These are phyloP conservation scores for Galerina sulciceps DNA, from an alignment of 768 basidiomycete genomes.

Conservation along the genomic window DNA sequence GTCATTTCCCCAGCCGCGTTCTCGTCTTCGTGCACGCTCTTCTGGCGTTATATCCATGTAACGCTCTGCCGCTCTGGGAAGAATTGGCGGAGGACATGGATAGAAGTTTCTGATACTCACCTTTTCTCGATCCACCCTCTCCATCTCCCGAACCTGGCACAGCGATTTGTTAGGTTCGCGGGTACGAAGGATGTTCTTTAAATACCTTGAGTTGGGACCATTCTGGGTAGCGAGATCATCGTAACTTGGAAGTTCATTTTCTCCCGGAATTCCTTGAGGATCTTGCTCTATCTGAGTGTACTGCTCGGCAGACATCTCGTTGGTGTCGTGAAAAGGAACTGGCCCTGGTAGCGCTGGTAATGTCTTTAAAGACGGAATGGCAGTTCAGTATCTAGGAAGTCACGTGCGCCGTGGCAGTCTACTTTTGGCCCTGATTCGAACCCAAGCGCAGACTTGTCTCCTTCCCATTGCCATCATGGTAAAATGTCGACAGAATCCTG, in stretches of 20 bases:
- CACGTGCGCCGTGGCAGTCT: slow-evolving; percentile 23
- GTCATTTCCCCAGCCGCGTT: slow-evolving; percentile 73
- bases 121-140: slow-evolving; percentile 89
- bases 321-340: slow-evolving; percentile 6
- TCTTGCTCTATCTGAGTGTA: slow-evolving; percentile 49
- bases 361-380: not conserved
- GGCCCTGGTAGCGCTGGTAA: not conserved
- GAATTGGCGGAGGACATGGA: slow-evolving; percentile 5
- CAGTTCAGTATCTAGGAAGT: slow-evolving; percentile 21
- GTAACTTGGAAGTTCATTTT: slow-evolving; percentile 74
- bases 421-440: slow-evolving; percentile 16
- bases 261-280: slow-evolving; percentile 29
- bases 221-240: slow-evolving; percentile 77
- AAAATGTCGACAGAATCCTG: not conserved
- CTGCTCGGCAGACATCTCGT: slow-evolving; percentile 32
- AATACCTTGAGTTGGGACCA: slow-evolving; percentile 82
- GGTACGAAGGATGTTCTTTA: slow-evolving; percentile 9
- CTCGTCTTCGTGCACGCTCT: slow-evolving; percentile 57
- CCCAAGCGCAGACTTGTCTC: slow-evolving; percentile 3
- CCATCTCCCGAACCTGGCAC: slow-evolving; percentile 80
- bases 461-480: slow-evolving; percentile 2
- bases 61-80: slow-evolving; percentile 78
- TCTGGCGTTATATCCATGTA: slow-evolving; percentile 69
- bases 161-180: slow-evolving; percentile 11
- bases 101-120: slow-evolving; percentile 38